Conservation (phyloP, 768 basidiomycete species). For the Suillus clintonianus region DNA sequence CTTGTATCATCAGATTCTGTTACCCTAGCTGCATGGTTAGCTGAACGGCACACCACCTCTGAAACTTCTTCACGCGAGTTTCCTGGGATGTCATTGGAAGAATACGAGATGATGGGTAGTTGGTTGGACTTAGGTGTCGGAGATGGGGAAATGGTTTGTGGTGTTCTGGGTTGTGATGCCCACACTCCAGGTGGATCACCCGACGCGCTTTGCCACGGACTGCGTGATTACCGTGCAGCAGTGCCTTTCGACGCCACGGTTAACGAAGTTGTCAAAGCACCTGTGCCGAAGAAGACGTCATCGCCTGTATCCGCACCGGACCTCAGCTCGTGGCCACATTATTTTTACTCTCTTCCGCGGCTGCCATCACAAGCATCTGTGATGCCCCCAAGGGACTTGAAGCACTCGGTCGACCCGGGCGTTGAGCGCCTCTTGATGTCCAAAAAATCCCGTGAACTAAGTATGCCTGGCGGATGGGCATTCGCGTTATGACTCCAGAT, state of each 20-base stretch:
- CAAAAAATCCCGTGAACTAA: conserved; percentile 28
- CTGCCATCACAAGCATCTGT: conserved; percentile 20
- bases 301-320: conserved; percentile 11
- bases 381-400: conserved; percentile 16
- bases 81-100: conserved; percentile 41
- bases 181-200: conserved; percentile 37
- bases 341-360: conserved; percentile 27
- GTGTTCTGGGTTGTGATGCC: conserved; percentile 26
- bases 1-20: conserved; percentile 36
- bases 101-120: conserved; percentile 51
- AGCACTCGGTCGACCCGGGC: conserved; percentile 11
- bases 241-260: conserved; percentile 25
- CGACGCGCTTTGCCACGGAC: conserved; percentile 23
- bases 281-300: conserved; percentile 7
- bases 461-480: conserved; percentile 46
- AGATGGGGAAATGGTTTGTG: conserved; percentile 30
- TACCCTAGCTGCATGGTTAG: conserved; percentile 39
- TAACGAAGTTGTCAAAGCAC: conserved; percentile 14
- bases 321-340: conserved; percentile 18
- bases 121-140: conserved; percentile 38
- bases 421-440: conserved; percentile 17
- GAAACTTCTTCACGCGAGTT: conserved; percentile 28
- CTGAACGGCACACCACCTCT: conserved; percentile 36
- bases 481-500: conserved; percentile 12
- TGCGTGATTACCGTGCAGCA: conserved; percentile 19